Conservation (phyloP, 805 yeast species). For the Yarrowia sp. region DNA sequence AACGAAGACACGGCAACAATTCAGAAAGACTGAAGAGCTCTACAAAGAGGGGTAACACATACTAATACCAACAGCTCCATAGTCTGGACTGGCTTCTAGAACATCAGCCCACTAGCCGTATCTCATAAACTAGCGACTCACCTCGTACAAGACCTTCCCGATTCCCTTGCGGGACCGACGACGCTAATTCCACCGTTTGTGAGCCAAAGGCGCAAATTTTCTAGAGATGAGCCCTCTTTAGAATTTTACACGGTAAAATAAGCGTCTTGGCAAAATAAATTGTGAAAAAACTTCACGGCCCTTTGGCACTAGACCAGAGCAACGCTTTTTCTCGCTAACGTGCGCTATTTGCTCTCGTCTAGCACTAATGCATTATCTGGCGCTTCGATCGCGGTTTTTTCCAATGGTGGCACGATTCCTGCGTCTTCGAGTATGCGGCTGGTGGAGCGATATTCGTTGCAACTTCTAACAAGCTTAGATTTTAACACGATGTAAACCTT, state of each 20-base stretch:
- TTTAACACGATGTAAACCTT: not conserved
- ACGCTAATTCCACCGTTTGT: not conserved
- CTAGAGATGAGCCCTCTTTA: not conserved
- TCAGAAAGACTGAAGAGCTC: no score
- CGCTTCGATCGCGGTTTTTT: no score
- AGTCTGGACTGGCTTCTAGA: no score
- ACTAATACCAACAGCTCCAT: no score
- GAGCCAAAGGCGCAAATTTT: conserved; percentile 5
- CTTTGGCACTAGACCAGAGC: no score
- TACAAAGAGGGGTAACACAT: no score
- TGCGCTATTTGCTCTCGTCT: no score
- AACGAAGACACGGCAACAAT: not conserved
- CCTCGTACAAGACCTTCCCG: no score
- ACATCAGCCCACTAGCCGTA: no score
- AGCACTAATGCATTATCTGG: not conserved
- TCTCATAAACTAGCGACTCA: no score
- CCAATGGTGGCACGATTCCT: no score
- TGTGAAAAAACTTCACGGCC: conserved; percentile 2
- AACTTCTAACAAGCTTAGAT: not conserved
- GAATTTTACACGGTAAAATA: not conserved
- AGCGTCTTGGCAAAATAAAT: not conserved
- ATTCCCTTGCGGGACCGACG: not conserved
- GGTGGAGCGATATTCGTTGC: not conserved
- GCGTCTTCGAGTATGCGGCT: conserved; percentile 11
- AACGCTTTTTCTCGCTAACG: no score